Base-by-base conservation (phyloP, 257 asterid genomes). In the Jaltomata sinuosa region DNA sequence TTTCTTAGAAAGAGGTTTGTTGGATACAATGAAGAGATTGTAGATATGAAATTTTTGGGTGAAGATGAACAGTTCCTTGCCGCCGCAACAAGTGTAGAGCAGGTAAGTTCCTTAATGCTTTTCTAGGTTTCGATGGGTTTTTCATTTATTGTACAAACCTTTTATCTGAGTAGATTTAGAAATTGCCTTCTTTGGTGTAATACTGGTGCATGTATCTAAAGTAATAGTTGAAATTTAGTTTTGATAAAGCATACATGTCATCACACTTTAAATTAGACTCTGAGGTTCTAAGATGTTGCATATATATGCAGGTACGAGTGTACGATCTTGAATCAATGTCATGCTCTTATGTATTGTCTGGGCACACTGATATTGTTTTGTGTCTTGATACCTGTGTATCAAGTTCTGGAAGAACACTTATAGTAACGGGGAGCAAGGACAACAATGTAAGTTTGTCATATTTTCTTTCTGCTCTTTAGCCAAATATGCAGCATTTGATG, bases 311-410 rank as follows among this genome's bases (percentile, higher is more conserved):
- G 99, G 97, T 96, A n/a, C 95, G 98, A 79, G 98, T 96, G 80
- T 96, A 96, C 79, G 98, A 96, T 89, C 90, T 96, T 88, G 91
- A 94, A 83, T 89, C 99, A 22, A 93, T 94, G 99, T 96, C 98
- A 79, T 96, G 99, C 81, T 87, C 97, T 84, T 94, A 93, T 84
- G 96, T 94, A 59, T 88, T 96, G 89, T 87, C 94, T 68, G 99
- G 99, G 62, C 99, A 94, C 80, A 90, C 92, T 8, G 97, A 96
- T 87, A 87, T 92, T 65, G 93, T 94, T 85, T 85, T 95, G 78
- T 94, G 98, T 91, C 93, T 96, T 85, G 99, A 96, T 84, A 92
- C 98, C 40, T 92, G 95, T 82, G 90, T 87, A 38, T 81, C 91
- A 85, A 87, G 88, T 87, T 89, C 98, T 83, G 97, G 94, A 86